phyloP scores from a whole-genome alignment of 2,329 filamentous ascomycete species.

The Colletotrichum higginsianum region DNA sequence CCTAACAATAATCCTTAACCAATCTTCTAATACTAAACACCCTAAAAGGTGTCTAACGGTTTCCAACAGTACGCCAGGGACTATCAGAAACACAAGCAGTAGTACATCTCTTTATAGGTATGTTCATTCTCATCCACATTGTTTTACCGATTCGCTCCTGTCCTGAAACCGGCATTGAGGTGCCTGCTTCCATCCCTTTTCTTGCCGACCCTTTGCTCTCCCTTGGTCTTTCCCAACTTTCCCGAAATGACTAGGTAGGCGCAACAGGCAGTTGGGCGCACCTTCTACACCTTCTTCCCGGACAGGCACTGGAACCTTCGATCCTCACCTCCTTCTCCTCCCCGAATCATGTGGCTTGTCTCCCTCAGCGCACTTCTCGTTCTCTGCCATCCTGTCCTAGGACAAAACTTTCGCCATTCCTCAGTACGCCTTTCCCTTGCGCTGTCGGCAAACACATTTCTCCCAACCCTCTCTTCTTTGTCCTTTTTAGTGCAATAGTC shows the following conservation, averaged over 20 bases:
- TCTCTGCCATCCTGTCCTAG: background rate
- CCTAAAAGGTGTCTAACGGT: background rate
- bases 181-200: background rate
- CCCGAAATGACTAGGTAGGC: background rate
- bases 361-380: background rate
- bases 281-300: background rate
- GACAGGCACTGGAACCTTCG: background rate
- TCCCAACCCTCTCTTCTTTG: background rate
- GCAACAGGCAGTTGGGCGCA: background rate
- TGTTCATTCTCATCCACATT: background rate
- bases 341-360: background rate
- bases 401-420: background rate
- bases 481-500: background rate
- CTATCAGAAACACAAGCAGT: background rate
- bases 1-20: background rate
- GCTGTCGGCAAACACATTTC: background rate
- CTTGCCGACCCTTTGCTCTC: background rate
- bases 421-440: background rate
- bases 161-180: background rate
- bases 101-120: background rate
- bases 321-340: background rate
- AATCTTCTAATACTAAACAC: background rate
- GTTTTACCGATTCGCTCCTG: background rate
- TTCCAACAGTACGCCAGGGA: background rate
- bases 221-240: background rate